Evolutionary conservation across 305 asterid genomes (phyloP).

Genomic region (Ajuga reptans): DNA sequence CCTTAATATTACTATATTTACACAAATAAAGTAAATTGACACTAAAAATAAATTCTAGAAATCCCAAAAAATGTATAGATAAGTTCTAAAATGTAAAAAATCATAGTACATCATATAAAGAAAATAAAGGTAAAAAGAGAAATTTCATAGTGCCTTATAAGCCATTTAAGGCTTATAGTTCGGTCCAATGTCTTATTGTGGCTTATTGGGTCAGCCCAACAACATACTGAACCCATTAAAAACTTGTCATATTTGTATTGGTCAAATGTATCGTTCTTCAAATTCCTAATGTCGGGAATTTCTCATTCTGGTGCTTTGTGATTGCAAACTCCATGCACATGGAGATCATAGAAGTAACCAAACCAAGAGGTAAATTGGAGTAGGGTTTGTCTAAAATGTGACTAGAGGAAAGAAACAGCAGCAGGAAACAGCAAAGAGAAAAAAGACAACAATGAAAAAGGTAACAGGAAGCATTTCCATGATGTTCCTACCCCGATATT

Average conservation of each 20-base stretch:
- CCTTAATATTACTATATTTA: too few relatives aligned
- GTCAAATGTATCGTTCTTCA: background rate
- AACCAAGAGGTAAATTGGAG: background rate
- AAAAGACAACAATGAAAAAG: background rate
- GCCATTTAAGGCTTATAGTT: background rate
- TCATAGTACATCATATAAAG: background rate
- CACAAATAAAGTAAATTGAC: background rate
- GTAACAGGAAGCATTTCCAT: background rate
- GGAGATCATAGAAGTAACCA: background rate
- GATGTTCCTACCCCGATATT: background rate
- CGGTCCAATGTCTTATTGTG: background rate
- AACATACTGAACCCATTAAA: background rate
- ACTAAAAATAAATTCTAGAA: too few relatives aligned
- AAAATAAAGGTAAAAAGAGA: background rate
- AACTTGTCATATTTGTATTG: background rate
- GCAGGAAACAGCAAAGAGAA: background rate
- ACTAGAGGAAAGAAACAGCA: background rate
- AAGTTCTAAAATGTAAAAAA: background rate
- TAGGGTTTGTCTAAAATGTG: background rate
- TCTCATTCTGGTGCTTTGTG: background rate
- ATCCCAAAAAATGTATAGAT: background rate
- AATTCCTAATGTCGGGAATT: background rate
- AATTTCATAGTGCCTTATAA: background rate
- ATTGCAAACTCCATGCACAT: background rate
- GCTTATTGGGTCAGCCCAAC: background rate